Evolutionary conservation across 805 yeast species (phyloP), one percentile per base, ranked within the genome.

Genomic region (Grigorovia yakushimaensis): DNA sequence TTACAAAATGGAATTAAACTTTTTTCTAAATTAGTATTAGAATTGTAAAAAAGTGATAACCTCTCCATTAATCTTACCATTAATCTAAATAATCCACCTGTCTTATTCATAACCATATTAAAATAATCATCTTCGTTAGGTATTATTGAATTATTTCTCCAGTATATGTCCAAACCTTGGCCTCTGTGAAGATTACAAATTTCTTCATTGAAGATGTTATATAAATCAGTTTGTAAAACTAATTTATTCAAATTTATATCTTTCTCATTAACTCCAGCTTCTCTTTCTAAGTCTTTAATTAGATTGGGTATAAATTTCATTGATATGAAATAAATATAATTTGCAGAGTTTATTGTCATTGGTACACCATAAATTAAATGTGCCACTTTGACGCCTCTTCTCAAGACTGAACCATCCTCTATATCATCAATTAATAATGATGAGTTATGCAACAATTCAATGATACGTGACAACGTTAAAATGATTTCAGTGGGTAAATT

Each of bases 21-120:
- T 7, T 51, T 51, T 6, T 48, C 33, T 6, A 33, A 20, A 9
- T 30, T 40, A 5, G 45, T 39, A 4, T 56, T 49, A 2, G 10
- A 15, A 23, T 46, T 30, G 18, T 46, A 43, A 21, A 37, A 42
- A 17, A n/a, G 7, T 1, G 50, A 24, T 41, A 65, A 56, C 17
- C 59, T 50, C 47, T 74, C 81, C 76, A 88, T 72, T 36, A 88
- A 64, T 49, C 80, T 70, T 3, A 84, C 78, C 0, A 91, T 80
- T 35, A 89, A 68, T 52, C 96, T 71, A 59, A 88, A 84, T 35
- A 89, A 69, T 0, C 97, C 97, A 1, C 95, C 96, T 0, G 97
- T 89, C 55, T 84, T 89, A 59, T 87, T 81, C 74, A 77, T 76
- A 8, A 84, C 95, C 96, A 91, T 89, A 37, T 72, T 73, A 33